Evolutionary conservation across 2,329 filamentous ascomycete species (phyloP), one percentile per base, ranked within the genome.

Genomic region (Neofusicoccum parvum): DNA sequence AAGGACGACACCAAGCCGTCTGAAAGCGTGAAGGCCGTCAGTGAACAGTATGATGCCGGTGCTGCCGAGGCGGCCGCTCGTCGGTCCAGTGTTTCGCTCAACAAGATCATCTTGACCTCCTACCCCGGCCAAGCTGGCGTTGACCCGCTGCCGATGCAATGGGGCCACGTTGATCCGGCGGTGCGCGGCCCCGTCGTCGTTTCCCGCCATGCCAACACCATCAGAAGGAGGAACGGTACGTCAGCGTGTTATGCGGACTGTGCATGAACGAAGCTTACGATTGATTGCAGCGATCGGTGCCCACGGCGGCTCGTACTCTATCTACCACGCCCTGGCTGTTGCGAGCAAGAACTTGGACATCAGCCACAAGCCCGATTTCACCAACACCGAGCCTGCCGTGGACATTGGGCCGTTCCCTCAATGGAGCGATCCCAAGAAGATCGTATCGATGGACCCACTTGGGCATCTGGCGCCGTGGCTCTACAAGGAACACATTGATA

Each of bases 71-170:
- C 70, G 46, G 66, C 73, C 36, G 62, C 67, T 15, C 75, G 79
- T 69, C 76, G 79, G 69, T 68, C 78, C 48, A 83, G 78, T 70
- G 73, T 70, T 17, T 72, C 80, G 53, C 80, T 79, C 56, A 80
- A 79, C 76, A 87, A 88, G 71, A 89, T 90, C 73, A 88, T 90
- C 69, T 81, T 91, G 70, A 91, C 89, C 59, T 97, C 94, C 5
- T 97, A 98, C 78, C 94, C 94, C 34, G 93, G 92, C 71, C 94
- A 97, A 80, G 92, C 92, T 70, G 94, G 94, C 68, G 94, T 98
- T 78, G 92, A 96, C 69, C 94, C 94, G n/a, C 81, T 97, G 60
- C 87, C 88, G 23, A 88, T 98, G 84, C 85, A 91, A 70, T 98
- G 94, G 94, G 94, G 94, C 59, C 87, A 92, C 64, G 80, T 86